Percentiles rank a stretch among this genome's conserved stretches.
phyloP scores from a whole-genome alignment of 345 rosid genomes.

The Eucalyptus fibrosa region DNA sequence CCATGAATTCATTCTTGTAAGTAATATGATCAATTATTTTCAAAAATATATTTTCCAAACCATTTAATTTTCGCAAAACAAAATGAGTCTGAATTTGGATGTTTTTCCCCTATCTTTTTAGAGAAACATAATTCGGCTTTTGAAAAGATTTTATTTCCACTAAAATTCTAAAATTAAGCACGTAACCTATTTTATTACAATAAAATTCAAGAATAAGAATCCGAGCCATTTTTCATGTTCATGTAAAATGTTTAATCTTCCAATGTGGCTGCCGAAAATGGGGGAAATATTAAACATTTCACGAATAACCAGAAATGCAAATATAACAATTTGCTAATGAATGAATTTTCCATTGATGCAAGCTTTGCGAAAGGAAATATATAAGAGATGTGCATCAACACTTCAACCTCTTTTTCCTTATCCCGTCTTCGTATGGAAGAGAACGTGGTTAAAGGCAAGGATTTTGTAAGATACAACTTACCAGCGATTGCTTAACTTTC shows the following conservation, averaged over 20 bases:
- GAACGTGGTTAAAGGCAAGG: neutral
- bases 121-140: neutral
- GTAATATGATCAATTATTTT: too few species aligned
- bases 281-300: neutral
- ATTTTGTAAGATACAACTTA: neutral
- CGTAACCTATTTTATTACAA: neutral
- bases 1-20: too few species aligned
- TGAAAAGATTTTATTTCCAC: neutral
- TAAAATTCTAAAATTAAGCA: neutral
- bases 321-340: neutral
- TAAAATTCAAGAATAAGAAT: neutral
- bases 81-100: neutral
- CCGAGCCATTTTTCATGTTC: neutral
- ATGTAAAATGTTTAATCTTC: neutral
- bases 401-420: neutral
- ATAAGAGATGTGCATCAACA: neutral
- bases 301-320: neutral
- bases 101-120: neutral
- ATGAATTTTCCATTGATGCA: neutral
- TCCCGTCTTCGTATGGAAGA: neutral
- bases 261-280: neutral
- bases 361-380: neutral
- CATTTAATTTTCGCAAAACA: too few species aligned
- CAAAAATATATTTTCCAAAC: too few species aligned
- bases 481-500: accelerated